Base-by-base conservation (phyloP, 495 filamentous ascomycete species). In the Apiosordaria backusii region DNA sequence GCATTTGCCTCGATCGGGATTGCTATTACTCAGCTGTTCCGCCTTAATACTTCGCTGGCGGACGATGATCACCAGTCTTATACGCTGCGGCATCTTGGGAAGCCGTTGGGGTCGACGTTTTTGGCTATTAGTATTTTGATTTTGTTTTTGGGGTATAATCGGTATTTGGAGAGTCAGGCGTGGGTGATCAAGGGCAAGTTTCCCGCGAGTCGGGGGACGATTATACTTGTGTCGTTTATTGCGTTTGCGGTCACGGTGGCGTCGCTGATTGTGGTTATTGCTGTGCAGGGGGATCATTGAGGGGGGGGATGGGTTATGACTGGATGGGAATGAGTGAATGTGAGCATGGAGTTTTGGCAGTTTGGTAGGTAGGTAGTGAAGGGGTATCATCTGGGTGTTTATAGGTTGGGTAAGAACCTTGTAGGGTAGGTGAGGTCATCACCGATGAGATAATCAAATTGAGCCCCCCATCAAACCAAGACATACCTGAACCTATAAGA, bases 1-100 rank as follows among this genome's bases (percentile, higher is more conserved):
- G 92, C 94, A 58, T 99, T 99, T 75, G 96, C 95, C 50, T 92
- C 89, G 60, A 99, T 99, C 71, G 95, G 95, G 64, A 93, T 99
- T 67, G 95, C 94, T 61, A 87, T 99, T 60, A 97, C 96, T 1
- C 95, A 99, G 77, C 86, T 99, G 60, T 98, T 99, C 80, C 89
- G 95, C 25, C 87, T 98, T 57, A 97, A 96, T 82, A 90, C 85
- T 24, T 82, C 88, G 35, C 78, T 90, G 65, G 71, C 79, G 10
- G 66, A 74, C 21, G 70, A 74, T 22, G 66, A 69, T 22, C 26
- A 71, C 24, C 72, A 74, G 25, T 73, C 74, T 7, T 68, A 77
- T 18, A 78, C 68, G n/a, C 85, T 97, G 18, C 84, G 89, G 60
- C 88, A 87, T 61, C 82, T 97, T 63, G 95, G 95, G 19, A 97